phyloP scores from a whole-genome alignment of 352 stramenopile species.

The Phytophthora niederhauseri region DNA sequence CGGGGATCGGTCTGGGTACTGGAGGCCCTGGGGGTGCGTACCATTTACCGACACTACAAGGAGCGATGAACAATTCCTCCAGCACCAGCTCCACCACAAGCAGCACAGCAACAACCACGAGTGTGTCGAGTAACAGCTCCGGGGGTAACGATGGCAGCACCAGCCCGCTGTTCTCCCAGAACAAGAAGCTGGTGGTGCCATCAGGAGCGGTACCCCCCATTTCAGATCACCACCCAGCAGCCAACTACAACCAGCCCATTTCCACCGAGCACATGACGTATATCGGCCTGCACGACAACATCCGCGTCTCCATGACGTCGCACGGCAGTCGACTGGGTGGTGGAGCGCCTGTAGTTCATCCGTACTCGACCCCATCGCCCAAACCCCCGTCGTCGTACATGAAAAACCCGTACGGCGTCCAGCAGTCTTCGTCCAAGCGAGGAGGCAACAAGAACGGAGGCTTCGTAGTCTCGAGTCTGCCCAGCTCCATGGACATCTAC shows the following conservation, averaged over 20 bases:
- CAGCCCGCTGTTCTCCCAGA: conserved; percentile 31
- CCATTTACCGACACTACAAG: conserved; percentile 44
- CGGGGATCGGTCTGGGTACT: conserved; percentile 17
- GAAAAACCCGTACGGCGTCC: conserved; percentile 45
- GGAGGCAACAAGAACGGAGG: conserved; percentile 21
- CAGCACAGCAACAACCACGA: conserved; percentile 26
- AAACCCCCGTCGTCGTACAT: conserved; percentile 65
- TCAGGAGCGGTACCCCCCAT: conserved; percentile 36
- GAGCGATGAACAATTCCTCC: conserved; percentile 33
- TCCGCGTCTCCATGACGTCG: conserved; percentile 60
- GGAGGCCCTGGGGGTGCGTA: conserved; percentile 14
- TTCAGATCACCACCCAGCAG: conserved; percentile 34
- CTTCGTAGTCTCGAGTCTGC: conserved; percentile 27
- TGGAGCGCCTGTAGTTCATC: conserved; percentile 22
- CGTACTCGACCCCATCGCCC: conserved; percentile 44
- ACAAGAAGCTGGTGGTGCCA: conserved; percentile 42
- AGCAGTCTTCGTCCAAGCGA: conserved; percentile 36
- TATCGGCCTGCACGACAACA: conserved; percentile 41
- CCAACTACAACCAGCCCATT: conserved; percentile 28
- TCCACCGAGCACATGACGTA: conserved; percentile 47
- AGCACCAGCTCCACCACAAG: conserved; percentile 41
- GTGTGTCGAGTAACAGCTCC: conserved; percentile 15
- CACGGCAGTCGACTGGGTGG: conserved; percentile 44
- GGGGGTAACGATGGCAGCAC: conserved; percentile 15
- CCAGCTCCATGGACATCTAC: conserved; percentile 57